These are phyloP conservation scores for Dichotomocladium elegans DNA, from an alignment of 371 early-diverging fungal genomes.

Conservation along the genomic window DNA sequence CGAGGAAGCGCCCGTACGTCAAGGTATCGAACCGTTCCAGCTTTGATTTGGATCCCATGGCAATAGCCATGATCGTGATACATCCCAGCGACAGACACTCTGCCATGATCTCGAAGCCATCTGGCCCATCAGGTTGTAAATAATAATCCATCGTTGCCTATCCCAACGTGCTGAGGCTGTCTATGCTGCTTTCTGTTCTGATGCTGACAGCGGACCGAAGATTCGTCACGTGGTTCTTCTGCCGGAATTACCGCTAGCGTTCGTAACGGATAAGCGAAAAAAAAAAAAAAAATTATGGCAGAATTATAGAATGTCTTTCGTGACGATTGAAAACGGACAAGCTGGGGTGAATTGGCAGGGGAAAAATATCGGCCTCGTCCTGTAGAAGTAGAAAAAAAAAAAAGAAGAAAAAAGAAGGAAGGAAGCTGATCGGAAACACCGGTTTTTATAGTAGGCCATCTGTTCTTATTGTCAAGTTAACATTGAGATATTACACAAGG, in stretches of 20 bases:
- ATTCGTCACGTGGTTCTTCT: neutral
- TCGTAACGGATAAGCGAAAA: too few relatives aligned
- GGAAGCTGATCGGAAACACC: neutral
- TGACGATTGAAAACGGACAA: too few relatives aligned
- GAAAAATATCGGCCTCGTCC: neutral
- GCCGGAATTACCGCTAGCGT: neutral
- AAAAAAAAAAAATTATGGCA: too few relatives aligned
- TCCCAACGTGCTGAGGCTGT: too few relatives aligned
- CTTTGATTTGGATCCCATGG: slow-evolving; percentile 14
- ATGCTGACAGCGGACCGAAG: neutral
- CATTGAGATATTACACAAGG: neutral
- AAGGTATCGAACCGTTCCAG: slow-evolving; percentile 7
- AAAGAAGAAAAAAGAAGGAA: neutral
- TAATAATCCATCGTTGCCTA: too few relatives aligned
- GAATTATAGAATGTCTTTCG: too few relatives aligned
- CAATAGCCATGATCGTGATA: slow-evolving; percentile 12
- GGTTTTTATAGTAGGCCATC: too few relatives aligned
- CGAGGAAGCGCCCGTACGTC: slow-evolving; percentile 15
- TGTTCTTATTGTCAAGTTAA: neutral
- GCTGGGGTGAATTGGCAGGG: too few relatives aligned
- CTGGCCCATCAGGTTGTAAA: slow-evolving; percentile 9
- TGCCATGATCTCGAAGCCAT: slow-evolving; percentile 13
- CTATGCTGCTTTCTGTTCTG: too few relatives aligned
- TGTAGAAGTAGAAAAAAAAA: neutral
- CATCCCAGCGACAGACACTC: slow-evolving; percentile 13